Evolutionary conservation across 805 yeast genomes (phyloP).

Genomic region (Saccharomycopsis amapae): DNA sequence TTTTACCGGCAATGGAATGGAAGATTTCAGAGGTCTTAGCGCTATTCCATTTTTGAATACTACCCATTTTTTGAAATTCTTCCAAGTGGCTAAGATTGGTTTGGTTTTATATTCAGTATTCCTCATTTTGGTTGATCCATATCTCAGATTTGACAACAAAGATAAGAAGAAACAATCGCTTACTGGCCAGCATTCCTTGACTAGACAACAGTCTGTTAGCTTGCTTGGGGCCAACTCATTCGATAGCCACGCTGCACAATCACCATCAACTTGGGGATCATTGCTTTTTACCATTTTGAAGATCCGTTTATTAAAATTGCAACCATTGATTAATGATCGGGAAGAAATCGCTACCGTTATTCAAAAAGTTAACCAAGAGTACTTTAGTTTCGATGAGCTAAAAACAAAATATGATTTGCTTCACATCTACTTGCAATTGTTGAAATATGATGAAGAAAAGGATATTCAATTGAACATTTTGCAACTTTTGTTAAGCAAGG

Average conservation of each 20-base stretch:
- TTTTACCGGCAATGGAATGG: neutral
- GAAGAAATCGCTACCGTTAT: constrained; percentile 2
- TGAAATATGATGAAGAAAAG: constrained; percentile 5
- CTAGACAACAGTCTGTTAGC: too few species aligned
- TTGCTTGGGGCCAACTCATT: too few species aligned
- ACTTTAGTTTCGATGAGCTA: neutral
- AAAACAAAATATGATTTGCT: constrained; percentile 4
- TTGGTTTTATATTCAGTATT: neutral
- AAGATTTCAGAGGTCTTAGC: constrained; percentile 10
- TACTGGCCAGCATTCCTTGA: neutral
- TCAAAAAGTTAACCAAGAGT: neutral
- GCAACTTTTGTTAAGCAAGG: constrained; percentile 3
- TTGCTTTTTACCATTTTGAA: neutral
- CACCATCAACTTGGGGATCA: constrained; percentile 3
- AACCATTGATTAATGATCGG: constrained; percentile 3
- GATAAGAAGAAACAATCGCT: neutral
- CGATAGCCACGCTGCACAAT: neutral
- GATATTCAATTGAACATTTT: constrained; percentile 1
- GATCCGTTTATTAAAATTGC: neutral
- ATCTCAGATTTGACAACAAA: neutral
- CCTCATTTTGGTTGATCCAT: neutral
- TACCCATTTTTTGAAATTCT: neutral
- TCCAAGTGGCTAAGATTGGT: neutral
- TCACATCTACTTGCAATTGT: constrained; percentile 8
- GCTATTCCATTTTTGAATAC: constrained; percentile 3